Conservation (phyloP, 1,284 basidiomycete species). For the Ceratobasidium sp. region DNA sequence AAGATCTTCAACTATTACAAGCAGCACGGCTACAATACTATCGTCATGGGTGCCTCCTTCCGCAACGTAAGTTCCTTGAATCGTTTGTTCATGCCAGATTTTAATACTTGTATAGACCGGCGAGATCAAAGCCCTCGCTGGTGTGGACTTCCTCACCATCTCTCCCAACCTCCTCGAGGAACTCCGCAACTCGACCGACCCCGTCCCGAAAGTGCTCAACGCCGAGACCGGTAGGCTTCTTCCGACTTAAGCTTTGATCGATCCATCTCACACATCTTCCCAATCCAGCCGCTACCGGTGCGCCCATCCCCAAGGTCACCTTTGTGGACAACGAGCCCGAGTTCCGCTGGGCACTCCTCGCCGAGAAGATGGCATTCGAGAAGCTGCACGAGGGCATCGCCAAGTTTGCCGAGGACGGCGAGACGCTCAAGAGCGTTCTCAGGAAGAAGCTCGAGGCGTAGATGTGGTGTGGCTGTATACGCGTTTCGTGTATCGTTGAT, state of each 20-base stretch:
- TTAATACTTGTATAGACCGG: conserved; percentile 66
- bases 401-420: conserved; percentile 96
- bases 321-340: conserved; percentile 94
- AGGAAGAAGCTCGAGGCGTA: conserved; percentile 77
- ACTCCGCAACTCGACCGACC: conserved; percentile 82
- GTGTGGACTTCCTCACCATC: conserved; percentile 97
- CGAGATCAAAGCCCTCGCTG: conserved; percentile 95
- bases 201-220: conserved; percentile 88
- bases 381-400: conserved; percentile 97
- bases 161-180: conserved; percentile 91
- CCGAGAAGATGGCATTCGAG: conserved; percentile 95
- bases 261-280: background rate
- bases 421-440: conserved; percentile 86
- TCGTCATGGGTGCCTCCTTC: conserved; percentile 99
- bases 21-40: conserved; percentile 97
- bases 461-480: conserved; percentile 24
- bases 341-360: conserved; percentile 93
- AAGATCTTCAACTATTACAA: conserved; percentile 99
- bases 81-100: conserved; percentile 18
- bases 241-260: background rate
- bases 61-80: conserved; percentile 74
- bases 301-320: conserved; percentile 80
- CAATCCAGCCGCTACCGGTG: conserved; percentile 63
- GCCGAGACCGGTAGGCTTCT: conserved; percentile 67
- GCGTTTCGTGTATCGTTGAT: conserved; percentile 22